Base-by-base conservation (phyloP, 371 early-diverging fungal genomes). In the Smittium culicis region DNA sequence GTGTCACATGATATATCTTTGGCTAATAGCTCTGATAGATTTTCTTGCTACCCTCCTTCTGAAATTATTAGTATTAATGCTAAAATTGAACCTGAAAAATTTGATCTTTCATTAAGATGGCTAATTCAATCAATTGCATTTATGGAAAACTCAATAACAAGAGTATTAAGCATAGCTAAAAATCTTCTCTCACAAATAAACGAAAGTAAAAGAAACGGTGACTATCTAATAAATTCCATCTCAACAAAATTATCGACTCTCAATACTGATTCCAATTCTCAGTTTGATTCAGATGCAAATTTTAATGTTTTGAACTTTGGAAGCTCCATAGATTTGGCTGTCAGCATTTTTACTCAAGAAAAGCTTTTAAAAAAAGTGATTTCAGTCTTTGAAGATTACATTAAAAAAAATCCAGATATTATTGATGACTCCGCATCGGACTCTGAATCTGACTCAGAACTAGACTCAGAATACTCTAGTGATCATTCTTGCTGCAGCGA, bases 161-260 rank as follows among this genome's bases (percentile, higher is more conserved):
- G 91, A 1, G 73, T 90, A 54, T 16, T 80, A 29, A 76, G 83
- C 0, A 73, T 81, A 0, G 81, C 83, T 25, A 82, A 86, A 72
- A 87, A 87, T 68, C 69, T 89, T 64, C 68, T 82, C n/a, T 77
- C 79, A 8, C 81, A 83, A 29, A 72, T 88, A 29, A 65, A 67
- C 30, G 87, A 86, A 34, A 64, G 78, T 33, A 83, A 85, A 72
- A 81, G 88, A 16, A 84, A 86, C 67, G 89, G 86, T 27, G 72
- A 69, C 8, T 67, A 71, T 5, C 75, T 87, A 76, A 66, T 82
- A 45, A 54, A 65, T 1, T 79, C 83, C 27, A 45, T 45, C 20
- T 5, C 45, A 5, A 45, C 45, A 11, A 45, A 45, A 45, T 45
- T 45, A 11, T 45, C 45, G 5, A 45, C 20, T 45, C 20, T 45